These are phyloP conservation scores for Populus tremula DNA, from an alignment of 345 rosid genomes.

Conservation along the genomic window DNA sequence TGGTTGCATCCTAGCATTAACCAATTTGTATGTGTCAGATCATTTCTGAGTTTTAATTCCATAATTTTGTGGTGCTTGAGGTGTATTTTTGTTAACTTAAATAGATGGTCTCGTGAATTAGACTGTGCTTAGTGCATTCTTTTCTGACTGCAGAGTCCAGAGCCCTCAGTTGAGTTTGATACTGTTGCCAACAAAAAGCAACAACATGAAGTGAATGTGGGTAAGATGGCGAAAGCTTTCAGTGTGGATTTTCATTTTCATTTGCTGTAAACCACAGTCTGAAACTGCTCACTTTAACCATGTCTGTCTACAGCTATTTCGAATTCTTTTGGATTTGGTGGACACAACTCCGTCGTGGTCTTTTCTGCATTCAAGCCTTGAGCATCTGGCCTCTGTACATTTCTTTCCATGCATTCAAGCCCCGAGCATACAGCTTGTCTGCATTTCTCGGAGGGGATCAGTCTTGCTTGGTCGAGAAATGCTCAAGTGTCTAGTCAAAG, in stretches of 20 bases:
- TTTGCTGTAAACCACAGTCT: not conserved
- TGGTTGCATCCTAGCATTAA: constrained; percentile 95
- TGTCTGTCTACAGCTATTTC: constrained; percentile 67
- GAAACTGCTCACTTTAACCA: not conserved
- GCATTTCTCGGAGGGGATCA: constrained; percentile 9
- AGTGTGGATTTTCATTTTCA: not conserved
- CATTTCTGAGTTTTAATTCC: not conserved
- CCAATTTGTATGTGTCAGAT: constrained; percentile 68
- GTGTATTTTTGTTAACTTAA: too few relatives aligned
- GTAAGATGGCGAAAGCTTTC: constrained; percentile 45
- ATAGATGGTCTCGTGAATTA: not conserved
- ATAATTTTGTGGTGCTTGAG: not conserved
- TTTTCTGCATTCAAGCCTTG: constrained; percentile 89
- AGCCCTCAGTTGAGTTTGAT: constrained; percentile 85
- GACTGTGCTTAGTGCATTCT: not conserved
- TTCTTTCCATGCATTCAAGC: not conserved
- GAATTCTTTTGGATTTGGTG: constrained; percentile 95
- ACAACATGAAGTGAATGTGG: constrained; percentile 95
- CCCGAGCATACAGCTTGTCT: constrained; percentile 1
- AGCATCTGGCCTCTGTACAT: constrained; percentile 7
- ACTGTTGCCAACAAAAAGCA: constrained; percentile 78
- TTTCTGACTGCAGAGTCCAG: constrained; percentile 61
- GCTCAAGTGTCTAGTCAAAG: not conserved
- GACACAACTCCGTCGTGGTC: constrained; percentile 96
- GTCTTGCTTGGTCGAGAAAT: not conserved